Percentiles rank a stretch among this genome's conserved stretches.
These are phyloP conservation scores for Fonsecaea multimorphosa DNA, from an alignment of 2,329 filamentous ascomycete genomes.

Conservation along the genomic window DNA sequence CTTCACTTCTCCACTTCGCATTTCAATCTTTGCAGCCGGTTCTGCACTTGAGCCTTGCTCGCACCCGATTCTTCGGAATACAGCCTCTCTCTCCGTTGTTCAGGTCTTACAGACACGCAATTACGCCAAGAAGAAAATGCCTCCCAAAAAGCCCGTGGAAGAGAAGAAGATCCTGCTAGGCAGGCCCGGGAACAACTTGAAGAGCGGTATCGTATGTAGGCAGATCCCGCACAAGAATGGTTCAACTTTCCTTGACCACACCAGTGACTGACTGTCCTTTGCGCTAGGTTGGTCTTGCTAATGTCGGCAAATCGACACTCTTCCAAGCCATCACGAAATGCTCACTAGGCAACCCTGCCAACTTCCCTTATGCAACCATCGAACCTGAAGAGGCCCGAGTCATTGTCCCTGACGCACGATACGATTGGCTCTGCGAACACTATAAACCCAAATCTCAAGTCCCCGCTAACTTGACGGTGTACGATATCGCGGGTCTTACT, in stretches of 20 bases:
- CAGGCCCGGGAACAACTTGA: constrained; percentile 95
- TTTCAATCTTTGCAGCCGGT: constrained; percentile 68
- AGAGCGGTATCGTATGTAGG: constrained; percentile 96
- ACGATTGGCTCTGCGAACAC: constrained; percentile 92
- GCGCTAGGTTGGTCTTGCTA: constrained; percentile 88
- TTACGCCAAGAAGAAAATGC: constrained; percentile 77
- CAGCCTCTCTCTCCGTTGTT: constrained; percentile 13
- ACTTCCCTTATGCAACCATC: constrained; percentile 99
- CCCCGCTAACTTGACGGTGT: constrained; percentile 97
- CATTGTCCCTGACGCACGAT: constrained; percentile 93
- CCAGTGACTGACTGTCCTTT: constrained; percentile 22
- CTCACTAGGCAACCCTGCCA: constrained; percentile 95
- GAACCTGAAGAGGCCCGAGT: constrained; percentile 98
- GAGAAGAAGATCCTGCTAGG: constrained; percentile 97
- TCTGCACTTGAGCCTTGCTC: constrained; percentile 62
- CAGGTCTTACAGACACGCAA: constrained; percentile 45
- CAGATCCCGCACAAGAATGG: constrained; percentile 25
- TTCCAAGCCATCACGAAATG: constrained; percentile 99
- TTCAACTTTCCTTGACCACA: neutral
- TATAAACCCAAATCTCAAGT: constrained; percentile 98
- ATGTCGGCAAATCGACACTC: constrained; percentile 98
- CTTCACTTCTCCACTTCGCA: constrained; percentile 63
- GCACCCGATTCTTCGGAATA: constrained; percentile 32
- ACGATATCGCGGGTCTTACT: constrained; percentile 97
- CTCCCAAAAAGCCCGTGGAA: constrained; percentile 89